phyloP scores from a whole-genome alignment of 345 rosid genomes.

The Rhodomyrtus tomentosa region DNA sequence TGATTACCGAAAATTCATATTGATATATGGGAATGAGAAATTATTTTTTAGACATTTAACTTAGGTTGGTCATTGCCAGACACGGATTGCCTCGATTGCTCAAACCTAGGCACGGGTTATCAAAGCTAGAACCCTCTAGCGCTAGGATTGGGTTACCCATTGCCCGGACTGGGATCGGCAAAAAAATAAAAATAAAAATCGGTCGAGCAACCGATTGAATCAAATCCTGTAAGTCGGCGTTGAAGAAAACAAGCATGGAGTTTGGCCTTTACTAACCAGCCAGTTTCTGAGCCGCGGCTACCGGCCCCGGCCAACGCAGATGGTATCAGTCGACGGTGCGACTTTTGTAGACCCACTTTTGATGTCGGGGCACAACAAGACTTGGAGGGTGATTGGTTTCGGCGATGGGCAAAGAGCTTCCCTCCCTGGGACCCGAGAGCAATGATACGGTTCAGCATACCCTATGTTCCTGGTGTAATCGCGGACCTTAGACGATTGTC shows the following conservation, averaged over 20 bases:
- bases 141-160: not conserved
- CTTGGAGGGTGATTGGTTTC: not conserved
- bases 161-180: not conserved
- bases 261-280: conserved; percentile 19
- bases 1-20: too few species aligned
- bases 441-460: conserved; percentile 23
- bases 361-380: conserved; percentile 16
- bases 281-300: conserved; percentile 15
- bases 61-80: too few species aligned
- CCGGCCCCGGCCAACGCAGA: conserved; percentile 8
- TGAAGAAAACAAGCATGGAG: conserved; percentile 39
- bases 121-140: not conserved
- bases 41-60: too few species aligned
- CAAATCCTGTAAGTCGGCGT: conserved; percentile 52
- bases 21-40: too few species aligned
- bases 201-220: conserved; percentile 19
- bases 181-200: too few species aligned
- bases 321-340: conserved; percentile 24
- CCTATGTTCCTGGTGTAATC: conserved; percentile 33
- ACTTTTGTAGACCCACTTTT: conserved; percentile 16
- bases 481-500: conserved; percentile 65
- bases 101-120: too few species aligned
- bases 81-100: too few species aligned
- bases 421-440: conserved; percentile 16
- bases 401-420: conserved; percentile 12